Evolutionary conservation across 2,329 filamentous ascomycete genomes (phyloP), one percentile per base, ranked within the genome.

Genomic region (Ascochyta fabae): DNA sequence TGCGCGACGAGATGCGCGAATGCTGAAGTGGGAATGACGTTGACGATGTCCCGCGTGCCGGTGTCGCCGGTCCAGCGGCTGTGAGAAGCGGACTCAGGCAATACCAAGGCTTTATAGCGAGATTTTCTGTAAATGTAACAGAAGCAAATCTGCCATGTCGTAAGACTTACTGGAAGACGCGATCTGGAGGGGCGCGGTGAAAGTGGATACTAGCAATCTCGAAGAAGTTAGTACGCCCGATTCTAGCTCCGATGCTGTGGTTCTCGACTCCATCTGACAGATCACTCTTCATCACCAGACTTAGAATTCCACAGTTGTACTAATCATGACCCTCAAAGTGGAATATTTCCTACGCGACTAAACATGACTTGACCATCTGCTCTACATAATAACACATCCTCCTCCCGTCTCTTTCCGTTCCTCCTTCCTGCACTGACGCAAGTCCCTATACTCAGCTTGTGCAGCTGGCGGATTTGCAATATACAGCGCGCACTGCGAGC

Each of bases 1-100:
- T 29, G 29, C 43, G 31, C 41, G 36, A 31, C 34, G 15, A 39
- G 41, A 29, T 43, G 50, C 29, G 34, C 34, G 26, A 31, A 55
- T 41, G 39, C 40, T 24, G 35, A 38, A 31, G 38, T 34, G 24
- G 23, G n/a, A 36, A 59, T 59, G 56, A 59, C 52, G 56, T 59
- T 43, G 52, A 56, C 47, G 26, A 59, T 58, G 36, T 51, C 44
- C 33, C 45, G 39, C 39, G 31, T 42, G 47, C 42, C 46, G 47
- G 47, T 51, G 48, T 50, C 33, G 53, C 53, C 47, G 42, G 33
- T 51, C 53, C 47, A 39, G 53, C 47, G 48, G 52, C 52, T 13
- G 29, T 13, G 24, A 46, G 38, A 31, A 35, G 36, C 3, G 24
- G 23, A 38, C 39, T 23, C 34, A n/a, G 16, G 16, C 6, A 16